Evolutionary conservation across 2,329 filamentous ascomycete species (phyloP).

Genomic region (Hysterium pulicare): DNA sequence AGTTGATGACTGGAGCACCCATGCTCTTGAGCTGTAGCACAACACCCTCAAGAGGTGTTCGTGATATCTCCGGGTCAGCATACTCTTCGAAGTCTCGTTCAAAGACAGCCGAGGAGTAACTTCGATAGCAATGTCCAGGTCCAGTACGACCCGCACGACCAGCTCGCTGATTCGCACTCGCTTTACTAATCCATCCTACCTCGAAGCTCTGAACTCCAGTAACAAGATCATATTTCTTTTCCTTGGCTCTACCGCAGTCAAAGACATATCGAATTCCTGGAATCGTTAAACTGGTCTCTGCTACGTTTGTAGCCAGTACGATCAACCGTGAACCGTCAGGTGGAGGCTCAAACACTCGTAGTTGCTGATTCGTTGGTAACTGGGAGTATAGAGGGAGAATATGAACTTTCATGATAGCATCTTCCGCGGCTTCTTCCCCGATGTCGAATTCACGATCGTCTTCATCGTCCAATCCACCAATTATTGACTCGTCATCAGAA

Average conservation of each 20-base stretch:
- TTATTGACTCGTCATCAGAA: conserved; percentile 57
- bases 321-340: conserved; percentile 82
- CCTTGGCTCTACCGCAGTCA: conserved; percentile 88
- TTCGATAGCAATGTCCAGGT: conserved; percentile 88
- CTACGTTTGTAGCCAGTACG: conserved; percentile 91
- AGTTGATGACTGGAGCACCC: conserved; percentile 87
- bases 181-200: conserved; percentile 96
- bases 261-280: conserved; percentile 95
- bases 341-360: conserved; percentile 81
- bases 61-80: conserved; percentile 80
- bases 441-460: conserved; percentile 64
- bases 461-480: conserved; percentile 55
- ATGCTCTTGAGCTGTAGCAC: conserved; percentile 94
- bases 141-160: conserved; percentile 94
- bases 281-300: conserved; percentile 95
- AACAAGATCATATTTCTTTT: conserved; percentile 79
- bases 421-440: conserved; percentile 60
- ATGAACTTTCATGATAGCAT: conserved; percentile 67
- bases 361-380: conserved; percentile 83
- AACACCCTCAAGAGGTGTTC: conserved; percentile 85
- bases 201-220: conserved; percentile 96
- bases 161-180: conserved; percentile 84
- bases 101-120: conserved; percentile 93
- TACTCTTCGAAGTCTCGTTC: conserved; percentile 86
- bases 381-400: conserved; percentile 93